Conservation (phyloP, 2,329 filamentous ascomycete genomes). For the Pyrenophora tritici-repentis region DNA sequence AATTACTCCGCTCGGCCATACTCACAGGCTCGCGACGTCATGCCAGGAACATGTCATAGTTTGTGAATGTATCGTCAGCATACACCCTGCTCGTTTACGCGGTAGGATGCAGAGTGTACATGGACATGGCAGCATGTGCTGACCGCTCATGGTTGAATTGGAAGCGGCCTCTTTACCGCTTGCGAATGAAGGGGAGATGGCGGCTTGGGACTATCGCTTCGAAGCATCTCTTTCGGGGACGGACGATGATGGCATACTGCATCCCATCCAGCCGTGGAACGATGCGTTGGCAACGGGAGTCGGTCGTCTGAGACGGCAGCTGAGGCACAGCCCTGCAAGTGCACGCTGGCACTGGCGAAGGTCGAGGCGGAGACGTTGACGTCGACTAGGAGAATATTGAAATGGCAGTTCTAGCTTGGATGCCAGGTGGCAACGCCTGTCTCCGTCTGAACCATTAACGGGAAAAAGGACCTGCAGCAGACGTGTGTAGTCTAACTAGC, state of each 20-base stretch:
- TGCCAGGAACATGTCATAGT: slow-evolving; percentile 17
- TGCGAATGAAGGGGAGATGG: no score
- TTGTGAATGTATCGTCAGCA: slow-evolving; percentile 23
- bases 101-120: slow-evolving; percentile 23
- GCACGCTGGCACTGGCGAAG: slow-evolving; percentile 24
- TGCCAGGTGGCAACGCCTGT: slow-evolving; percentile 48
- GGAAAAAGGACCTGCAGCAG: slow-evolving; percentile 37
- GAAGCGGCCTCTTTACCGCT: slow-evolving; percentile 15
- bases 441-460: slow-evolving; percentile 28
- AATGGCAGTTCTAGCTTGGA: slow-evolving; percentile 27
- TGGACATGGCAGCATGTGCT: slow-evolving; percentile 21
- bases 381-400: slow-evolving; percentile 23
- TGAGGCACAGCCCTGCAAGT: slow-evolving; percentile 31
- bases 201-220: background rate
- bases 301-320: slow-evolving; percentile 23
- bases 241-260: slow-evolving; percentile 19
- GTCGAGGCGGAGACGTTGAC: slow-evolving; percentile 19
- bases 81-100: slow-evolving; percentile 22
- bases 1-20: slow-evolving; percentile 17
- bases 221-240: slow-evolving; percentile 13
- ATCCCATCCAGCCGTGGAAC: slow-evolving; percentile 22
- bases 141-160: slow-evolving; percentile 29
- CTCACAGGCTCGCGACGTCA: slow-evolving; percentile 10
- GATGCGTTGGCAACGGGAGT: slow-evolving; percentile 34
- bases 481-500: slow-evolving; percentile 44